phyloP scores from a whole-genome alignment of 2,329 filamentous ascomycete species.

The Fusarium guadeloupense region DNA sequence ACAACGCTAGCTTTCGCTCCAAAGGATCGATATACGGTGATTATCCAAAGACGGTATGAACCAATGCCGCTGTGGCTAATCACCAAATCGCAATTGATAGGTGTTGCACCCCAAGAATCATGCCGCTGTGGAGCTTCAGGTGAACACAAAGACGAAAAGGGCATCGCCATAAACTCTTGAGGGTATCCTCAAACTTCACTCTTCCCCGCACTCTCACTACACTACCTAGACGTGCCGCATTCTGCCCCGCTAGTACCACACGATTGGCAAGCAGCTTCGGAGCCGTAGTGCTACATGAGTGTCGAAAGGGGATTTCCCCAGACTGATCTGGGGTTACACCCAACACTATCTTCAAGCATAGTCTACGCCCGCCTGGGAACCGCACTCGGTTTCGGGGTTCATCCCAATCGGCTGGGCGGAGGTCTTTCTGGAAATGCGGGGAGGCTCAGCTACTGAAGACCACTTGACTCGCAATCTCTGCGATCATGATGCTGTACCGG shows the following conservation, averaged over 20 bases:
- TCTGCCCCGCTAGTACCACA: conserved; percentile 21
- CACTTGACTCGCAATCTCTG: conserved; percentile 31
- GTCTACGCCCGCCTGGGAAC: conserved; percentile 24
- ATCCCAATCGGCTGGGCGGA: conserved; percentile 42
- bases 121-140: conserved; percentile 16
- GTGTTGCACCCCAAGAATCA: background rate
- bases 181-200: conserved; percentile 16
- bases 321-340: conserved; percentile 23
- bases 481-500: conserved; percentile 3
- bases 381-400: conserved; percentile 31
- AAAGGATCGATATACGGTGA: conserved; percentile 35
- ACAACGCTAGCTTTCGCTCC: conserved; percentile 40
- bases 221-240: conserved; percentile 15
- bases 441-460: conserved; percentile 29
- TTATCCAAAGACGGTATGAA: conserved; percentile 26
- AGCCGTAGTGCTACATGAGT: conserved; percentile 34
- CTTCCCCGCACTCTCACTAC: conserved; percentile 33
- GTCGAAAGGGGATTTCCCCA: conserved; percentile 20
- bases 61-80: conserved; percentile 2
- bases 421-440: conserved; percentile 38
- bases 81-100: background rate
- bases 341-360: conserved; percentile 12
- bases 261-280: conserved; percentile 36
- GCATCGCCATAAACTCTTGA: conserved; percentile 13
- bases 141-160: conserved; percentile 1